Conservation (phyloP, 495 filamentous ascomycete species). For the Penicillium tannophilum region DNA sequence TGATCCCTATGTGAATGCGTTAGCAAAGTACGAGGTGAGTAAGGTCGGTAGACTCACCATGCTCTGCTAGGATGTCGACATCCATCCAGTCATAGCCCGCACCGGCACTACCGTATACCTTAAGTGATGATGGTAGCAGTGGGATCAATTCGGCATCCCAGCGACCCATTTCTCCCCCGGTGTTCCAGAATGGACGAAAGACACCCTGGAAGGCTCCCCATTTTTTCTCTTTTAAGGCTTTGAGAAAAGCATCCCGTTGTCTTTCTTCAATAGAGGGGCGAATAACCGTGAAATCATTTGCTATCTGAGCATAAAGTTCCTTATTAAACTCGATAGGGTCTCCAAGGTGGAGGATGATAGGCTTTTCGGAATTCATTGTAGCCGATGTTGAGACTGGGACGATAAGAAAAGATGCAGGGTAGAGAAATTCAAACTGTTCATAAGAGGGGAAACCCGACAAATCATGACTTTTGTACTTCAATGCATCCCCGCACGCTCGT, state of each 20-base stretch:
- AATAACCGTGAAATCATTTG: constrained; percentile 9
- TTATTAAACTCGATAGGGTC: constrained; percentile 18
- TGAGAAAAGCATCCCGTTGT: constrained; percentile 10
- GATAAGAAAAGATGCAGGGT: not conserved
- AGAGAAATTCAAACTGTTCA: not conserved
- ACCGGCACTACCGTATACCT: constrained; percentile 16
- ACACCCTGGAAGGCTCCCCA: constrained; percentile 16
- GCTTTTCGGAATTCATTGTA: constrained; percentile 10
- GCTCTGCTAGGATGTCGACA: constrained; percentile 18
- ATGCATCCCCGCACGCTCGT: too few relatives aligned
- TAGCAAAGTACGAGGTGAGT: not conserved
- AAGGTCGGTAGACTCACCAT: constrained; percentile 8
- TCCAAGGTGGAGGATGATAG: constrained; percentile 16
- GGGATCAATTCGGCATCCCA: constrained; percentile 21
- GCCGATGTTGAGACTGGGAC: not conserved
- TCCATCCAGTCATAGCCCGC: constrained; percentile 23
- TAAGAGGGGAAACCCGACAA: not conserved
- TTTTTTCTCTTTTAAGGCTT: constrained; percentile 16
- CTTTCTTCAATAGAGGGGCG: constrained; percentile 12
- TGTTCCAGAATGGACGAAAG: constrained; percentile 18
- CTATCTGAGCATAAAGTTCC: constrained; percentile 9
- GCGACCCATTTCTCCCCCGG: constrained; percentile 16
- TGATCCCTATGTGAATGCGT: constrained; percentile 1
- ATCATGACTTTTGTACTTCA: too few relatives aligned
- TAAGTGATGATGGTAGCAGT: constrained; percentile 11